Percentiles rank a stretch among this genome's conserved stretches.
Evolutionary conservation across 495 filamentous ascomycete genomes (phyloP).

Genomic region (Trichoderma gamsii): DNA sequence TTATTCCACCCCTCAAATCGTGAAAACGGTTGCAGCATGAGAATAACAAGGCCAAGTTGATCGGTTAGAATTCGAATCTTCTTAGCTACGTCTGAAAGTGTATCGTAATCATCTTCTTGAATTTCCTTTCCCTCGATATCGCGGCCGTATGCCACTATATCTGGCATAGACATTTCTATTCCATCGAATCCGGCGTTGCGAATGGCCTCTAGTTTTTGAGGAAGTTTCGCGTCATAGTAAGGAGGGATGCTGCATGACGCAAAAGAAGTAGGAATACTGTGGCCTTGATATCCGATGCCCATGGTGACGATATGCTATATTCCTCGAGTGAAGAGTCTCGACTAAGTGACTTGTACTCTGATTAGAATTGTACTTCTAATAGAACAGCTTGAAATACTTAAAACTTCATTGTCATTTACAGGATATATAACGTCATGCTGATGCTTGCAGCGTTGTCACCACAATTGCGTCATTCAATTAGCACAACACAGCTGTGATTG

Average conservation of each 20-base stretch:
- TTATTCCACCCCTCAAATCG: conserved; percentile 75
- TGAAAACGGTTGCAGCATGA: conserved; percentile 74
- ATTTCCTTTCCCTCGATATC: conserved; percentile 45
- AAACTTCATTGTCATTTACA: too few species aligned
- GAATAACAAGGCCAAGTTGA: conserved; percentile 49
- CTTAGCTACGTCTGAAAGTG: conserved; percentile 44
- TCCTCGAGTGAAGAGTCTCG: too few species aligned
- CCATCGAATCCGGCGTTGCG: conserved; percentile 58
- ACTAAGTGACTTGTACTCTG: too few species aligned
- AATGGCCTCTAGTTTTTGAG: conserved; percentile 61
- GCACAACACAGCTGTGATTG: too few species aligned
- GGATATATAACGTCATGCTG: too few species aligned
- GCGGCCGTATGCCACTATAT: conserved; percentile 59
- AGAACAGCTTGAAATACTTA: too few species aligned
- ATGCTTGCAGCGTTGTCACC: too few species aligned
- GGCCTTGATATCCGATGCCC: conserved; percentile 24
- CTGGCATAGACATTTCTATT: conserved; percentile 72
- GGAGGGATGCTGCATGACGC: conserved; percentile 61
- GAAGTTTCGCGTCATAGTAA: conserved; percentile 44
- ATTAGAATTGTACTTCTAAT: too few species aligned
- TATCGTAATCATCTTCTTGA: conserved; percentile 48
- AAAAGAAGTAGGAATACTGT: conserved; percentile 54
- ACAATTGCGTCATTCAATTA: too few species aligned
- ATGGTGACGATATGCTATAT: conserved; percentile 12
- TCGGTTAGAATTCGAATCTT: conserved; percentile 50